Evolutionary conservation across 2,329 filamentous ascomycete species (phyloP), one percentile per base, ranked within the genome.

Genomic region (Eutypa lata): DNA sequence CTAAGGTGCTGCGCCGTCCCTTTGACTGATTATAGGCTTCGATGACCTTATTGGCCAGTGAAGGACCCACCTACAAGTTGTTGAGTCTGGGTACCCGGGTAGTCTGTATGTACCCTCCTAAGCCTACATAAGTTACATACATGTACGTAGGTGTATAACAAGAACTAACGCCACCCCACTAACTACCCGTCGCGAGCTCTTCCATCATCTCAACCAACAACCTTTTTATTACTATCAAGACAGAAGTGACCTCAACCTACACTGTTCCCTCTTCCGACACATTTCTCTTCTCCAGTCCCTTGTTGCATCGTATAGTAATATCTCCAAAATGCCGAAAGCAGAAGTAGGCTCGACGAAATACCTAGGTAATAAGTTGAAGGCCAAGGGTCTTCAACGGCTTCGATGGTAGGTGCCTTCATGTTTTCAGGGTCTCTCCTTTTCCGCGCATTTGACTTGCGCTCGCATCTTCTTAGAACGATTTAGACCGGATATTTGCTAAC

Each of bases 261-360:
- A 16, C 18, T 19, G 6, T 31, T 31, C 10, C 10, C 18, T 19
- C 26, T 31, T 31, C 10, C 10, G 26, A 31, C 26, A 38, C 21
- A 49, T 42, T 46, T 18, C 6, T 38, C 13, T 16, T 16, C 26
- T 45, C 6, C 21, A 3, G 13, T 7, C 3, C 42, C 21, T 28
- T 22, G 19, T 33, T 28, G 18, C 31, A 45, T 13, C 22, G 42
- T 26, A 53, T 45, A 38, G 13, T 7, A 38, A 38, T 5, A 44
- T 55, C 63, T 62, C 65, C 75, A 87, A 68, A 49, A 97, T 97
- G 93, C 87, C 88, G 50, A 90, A 90, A 77, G 94, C 94, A 65
- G 94, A 97, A 77, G 86, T 90, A 50, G 94, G 94, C 58, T 90
- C 87, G 52, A 91, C 88, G n/a, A 97, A 97, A 75, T 83, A 90